Conservation (phyloP, 2,329 filamentous ascomycete genomes). For the Fusarium newnesense region DNA sequence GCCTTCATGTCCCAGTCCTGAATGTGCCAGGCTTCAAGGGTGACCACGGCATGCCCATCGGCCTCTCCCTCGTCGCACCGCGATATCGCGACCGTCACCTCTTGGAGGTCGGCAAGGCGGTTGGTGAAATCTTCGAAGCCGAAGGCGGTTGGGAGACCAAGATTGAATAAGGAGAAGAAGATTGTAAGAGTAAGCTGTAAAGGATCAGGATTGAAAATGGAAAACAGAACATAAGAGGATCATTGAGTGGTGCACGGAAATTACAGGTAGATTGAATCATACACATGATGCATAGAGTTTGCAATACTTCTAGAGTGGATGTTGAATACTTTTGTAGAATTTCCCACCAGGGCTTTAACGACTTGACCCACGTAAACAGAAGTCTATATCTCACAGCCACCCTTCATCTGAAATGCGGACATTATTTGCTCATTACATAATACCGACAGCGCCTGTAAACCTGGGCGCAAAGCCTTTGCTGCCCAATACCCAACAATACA, state of each 20-base stretch:
- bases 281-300: neutral
- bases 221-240: neutral
- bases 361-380: constrained; percentile 4
- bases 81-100: constrained; percentile 59
- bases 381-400: constrained; percentile 15
- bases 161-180: neutral
- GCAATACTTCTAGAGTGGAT: constrained; percentile 3
- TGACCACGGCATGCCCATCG: constrained; percentile 64
- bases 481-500: constrained; percentile 23
- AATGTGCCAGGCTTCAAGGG: constrained; percentile 73
- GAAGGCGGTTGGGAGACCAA: constrained; percentile 45
- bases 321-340: constrained; percentile 32
- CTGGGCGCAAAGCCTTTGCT: constrained; percentile 4
- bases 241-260: constrained; percentile 5
- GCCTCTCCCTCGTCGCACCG: constrained; percentile 62
- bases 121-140: constrained; percentile 49
- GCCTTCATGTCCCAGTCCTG: constrained; percentile 69
- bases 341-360: constrained; percentile 11
- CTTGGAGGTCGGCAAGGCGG: constrained; percentile 53
- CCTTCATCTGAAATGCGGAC: constrained; percentile 7
- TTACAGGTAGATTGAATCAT: neutral
- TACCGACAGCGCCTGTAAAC: constrained; percentile 21
- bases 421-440: constrained; percentile 36
- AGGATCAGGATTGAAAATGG: constrained; percentile 2
- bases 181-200: neutral